These are phyloP conservation scores for Cryptococcus sp. DNA, from an alignment of 1,284 basidiomycete species.

Conservation along the genomic window DNA sequence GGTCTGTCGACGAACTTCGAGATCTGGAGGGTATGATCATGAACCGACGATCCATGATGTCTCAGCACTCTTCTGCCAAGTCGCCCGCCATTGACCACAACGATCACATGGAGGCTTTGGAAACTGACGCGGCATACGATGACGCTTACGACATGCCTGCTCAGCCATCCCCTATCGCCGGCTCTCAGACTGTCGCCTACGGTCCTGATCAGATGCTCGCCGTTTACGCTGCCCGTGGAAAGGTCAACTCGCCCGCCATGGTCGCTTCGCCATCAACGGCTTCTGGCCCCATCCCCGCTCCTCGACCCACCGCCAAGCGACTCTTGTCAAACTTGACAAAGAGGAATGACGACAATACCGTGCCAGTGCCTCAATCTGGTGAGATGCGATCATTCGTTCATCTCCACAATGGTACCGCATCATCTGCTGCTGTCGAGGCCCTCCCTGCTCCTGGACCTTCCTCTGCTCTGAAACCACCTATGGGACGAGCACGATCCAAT, in stretches of 20 bases:
- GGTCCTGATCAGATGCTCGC: conserved; percentile 48
- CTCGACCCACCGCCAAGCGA: conserved; percentile 17
- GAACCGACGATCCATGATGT: conserved; percentile 31
- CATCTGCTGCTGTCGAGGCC: conserved; percentile 25
- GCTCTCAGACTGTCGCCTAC: conserved; percentile 28
- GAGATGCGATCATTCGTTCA: conserved; percentile 36
- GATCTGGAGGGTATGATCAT: conserved; percentile 42
- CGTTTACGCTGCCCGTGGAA: conserved; percentile 45
- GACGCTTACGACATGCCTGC: conserved; percentile 7
- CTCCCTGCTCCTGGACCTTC: conserved; percentile 31
- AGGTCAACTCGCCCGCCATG: conserved; percentile 12
- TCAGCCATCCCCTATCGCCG: conserved; percentile 8
- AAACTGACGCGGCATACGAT: conserved; percentile 6
- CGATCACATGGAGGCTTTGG: conserved; percentile 24
- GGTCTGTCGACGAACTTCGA: conserved; percentile 41
- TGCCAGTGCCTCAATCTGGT: conserved; percentile 18
- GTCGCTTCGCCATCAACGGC: conserved; percentile 2
- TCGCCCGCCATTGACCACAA: conserved; percentile 6
- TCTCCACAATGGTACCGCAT: conserved; percentile 35
- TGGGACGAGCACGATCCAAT: background rate
- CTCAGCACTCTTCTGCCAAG: conserved; percentile 14
- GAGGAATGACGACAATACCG: conserved; percentile 15
- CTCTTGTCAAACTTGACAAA: conserved; percentile 18
- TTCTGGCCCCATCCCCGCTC: conserved; percentile 4
- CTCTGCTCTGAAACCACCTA: background rate